A percentile compares a stretch with the other conserved stretches of the same genome.
phyloP scores from a whole-genome alignment of 2,329 filamentous ascomycete species.

The Colletotrichum abscissum region DNA sequence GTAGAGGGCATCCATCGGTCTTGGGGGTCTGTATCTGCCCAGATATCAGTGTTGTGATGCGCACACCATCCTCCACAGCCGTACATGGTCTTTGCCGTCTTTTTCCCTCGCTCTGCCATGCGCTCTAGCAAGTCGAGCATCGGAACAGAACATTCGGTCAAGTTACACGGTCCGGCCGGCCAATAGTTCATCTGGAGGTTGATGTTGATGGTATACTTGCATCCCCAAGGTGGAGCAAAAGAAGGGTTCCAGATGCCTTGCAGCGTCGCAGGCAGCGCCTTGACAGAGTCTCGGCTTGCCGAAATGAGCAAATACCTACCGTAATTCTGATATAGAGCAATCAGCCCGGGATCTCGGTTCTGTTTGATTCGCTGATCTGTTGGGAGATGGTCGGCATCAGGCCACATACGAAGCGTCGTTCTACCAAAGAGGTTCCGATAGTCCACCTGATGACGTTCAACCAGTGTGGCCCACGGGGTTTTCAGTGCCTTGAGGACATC shows the following conservation, averaged over 20 bases:
- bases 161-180: slow-evolving; percentile 40
- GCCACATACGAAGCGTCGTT: slow-evolving; percentile 39
- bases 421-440: slow-evolving; percentile 39
- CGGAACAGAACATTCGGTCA: slow-evolving; percentile 29
- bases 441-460: slow-evolving; percentile 38
- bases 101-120: slow-evolving; percentile 46
- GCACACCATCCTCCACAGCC: slow-evolving; percentile 45
- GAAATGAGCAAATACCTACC: slow-evolving; percentile 38
- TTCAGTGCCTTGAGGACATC: slow-evolving; percentile 40
- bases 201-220: slow-evolving; percentile 57
- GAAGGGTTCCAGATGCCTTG: slow-evolving; percentile 57
- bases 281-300: slow-evolving; percentile 26
- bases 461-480: slow-evolving; percentile 35
- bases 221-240: slow-evolving; percentile 52
- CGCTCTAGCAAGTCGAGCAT: slow-evolving; percentile 45
- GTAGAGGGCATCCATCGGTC: slow-evolving; percentile 46
- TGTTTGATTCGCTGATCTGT: slow-evolving; percentile 37
- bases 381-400: slow-evolving; percentile 36
- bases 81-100: slow-evolving; percentile 47
- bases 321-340: slow-evolving; percentile 37
- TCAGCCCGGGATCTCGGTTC: slow-evolving; percentile 39
- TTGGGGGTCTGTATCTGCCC: slow-evolving; percentile 48
- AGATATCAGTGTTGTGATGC: slow-evolving; percentile 52
- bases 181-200: slow-evolving; percentile 57
- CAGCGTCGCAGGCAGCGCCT: slow-evolving; percentile 52